Base-by-base conservation (phyloP, 805 yeast genomes). In the Candida tibetensis region DNA sequence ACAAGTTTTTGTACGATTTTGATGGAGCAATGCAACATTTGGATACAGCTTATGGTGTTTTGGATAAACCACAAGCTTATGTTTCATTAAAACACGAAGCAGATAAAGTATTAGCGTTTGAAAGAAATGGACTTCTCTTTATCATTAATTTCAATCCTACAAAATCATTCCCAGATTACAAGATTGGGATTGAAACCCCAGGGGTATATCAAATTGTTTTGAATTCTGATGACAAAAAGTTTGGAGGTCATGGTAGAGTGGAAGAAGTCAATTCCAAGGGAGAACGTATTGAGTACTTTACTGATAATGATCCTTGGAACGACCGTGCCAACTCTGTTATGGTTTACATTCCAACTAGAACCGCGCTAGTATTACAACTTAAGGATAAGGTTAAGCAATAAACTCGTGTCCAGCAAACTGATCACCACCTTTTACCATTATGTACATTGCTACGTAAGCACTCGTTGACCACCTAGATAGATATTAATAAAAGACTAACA, bases 101-200 rank as follows among this genome's bases (percentile, higher is more conserved):
- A 28, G 99, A 91, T 66, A 91, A 91, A 62, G 83, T 91, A 37
- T 62, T 93, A 39, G 96, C 79, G 0, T 93, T 80, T 64, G 98
- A 91, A 62, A 78, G 97, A 49, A 87, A 83, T 38, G 93, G 90
- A 0, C 72, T 87, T 22, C 55, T 93, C 35, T 93, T 91, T 53
- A 71, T 90, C 21, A 89, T 90, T 72, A 91, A 93, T 62, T 87
- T 93, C 73, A 87, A 91, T 62, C 95, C 95, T 22, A 75, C 84
- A 0, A 68, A 86, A 39, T 85, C 95, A 2, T 91, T 71, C 61
- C 70, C 86, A 2, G 96, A 88, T 62, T 91, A 90, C 66, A 78
- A 95, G 56, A 72, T 91, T 33, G 98, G 99, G n/a, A 86, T 87
- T 15, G 89, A 91, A 18, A 65, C 52, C 9, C 71, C 91, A 0